These are phyloP conservation scores for Alliaria petiolata DNA, from an alignment of 345 rosid species.

Conservation along the genomic window DNA sequence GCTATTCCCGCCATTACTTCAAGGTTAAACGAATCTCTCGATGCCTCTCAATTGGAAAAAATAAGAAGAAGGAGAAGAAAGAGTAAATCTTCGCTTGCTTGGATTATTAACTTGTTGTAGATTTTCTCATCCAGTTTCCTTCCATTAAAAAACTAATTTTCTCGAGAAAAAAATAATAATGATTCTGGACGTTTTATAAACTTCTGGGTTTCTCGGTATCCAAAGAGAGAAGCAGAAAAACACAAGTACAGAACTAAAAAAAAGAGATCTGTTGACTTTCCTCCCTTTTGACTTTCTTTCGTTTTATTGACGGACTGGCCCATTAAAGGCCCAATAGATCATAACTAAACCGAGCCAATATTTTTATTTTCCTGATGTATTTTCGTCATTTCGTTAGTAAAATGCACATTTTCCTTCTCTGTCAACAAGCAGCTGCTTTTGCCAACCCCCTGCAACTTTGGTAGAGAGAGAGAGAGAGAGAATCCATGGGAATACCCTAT, in stretches of 20 bases:
- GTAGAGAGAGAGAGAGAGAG: constrained; percentile 15
- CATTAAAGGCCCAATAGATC: background rate
- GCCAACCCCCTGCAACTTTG: constrained; percentile 40
- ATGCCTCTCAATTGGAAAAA: background rate
- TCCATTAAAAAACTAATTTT: constrained; percentile 1
- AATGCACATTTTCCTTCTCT: background rate
- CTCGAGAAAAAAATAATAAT: constrained; percentile 18
- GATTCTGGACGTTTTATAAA: constrained; percentile 6
- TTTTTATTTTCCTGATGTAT: background rate
- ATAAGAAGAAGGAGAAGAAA: background rate
- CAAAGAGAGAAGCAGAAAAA: background rate
- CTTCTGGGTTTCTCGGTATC: constrained; percentile 18
- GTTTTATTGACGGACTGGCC: background rate
- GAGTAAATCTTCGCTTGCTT: background rate
- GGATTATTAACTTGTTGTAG: background rate
- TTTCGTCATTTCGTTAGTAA: constrained; percentile 1
- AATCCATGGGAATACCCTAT: constrained; percentile 35
- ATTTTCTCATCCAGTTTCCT: background rate
- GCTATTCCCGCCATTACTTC: constrained; percentile 81
- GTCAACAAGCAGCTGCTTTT: constrained; percentile 35
- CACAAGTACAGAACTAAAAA: background rate
- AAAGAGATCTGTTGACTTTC: constrained; percentile 12
- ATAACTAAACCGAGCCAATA: constrained; percentile 7
- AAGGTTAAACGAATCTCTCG: constrained; percentile 4
- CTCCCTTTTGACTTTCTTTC: background rate